A percentile compares a stretch with the other conserved stretches of the same genome.
These are phyloP conservation scores for Russula olivacea DNA, from an alignment of 768 basidiomycete genomes.

Conservation along the genomic window DNA sequence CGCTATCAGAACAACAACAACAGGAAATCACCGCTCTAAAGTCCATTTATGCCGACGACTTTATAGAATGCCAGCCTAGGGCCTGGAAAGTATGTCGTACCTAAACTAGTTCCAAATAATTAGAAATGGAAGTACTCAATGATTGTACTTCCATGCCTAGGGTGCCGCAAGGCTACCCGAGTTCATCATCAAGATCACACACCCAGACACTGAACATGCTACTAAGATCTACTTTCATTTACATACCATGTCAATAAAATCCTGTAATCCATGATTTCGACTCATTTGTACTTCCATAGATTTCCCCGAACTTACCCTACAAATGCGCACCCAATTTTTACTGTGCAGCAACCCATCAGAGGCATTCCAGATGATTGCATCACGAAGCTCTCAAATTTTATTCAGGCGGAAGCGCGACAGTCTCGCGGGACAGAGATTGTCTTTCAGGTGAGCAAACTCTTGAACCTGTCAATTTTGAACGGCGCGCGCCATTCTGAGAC, in stretches of 20 bases:
- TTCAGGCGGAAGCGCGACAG: slow-evolving; percentile 62
- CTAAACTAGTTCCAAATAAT: background rate
- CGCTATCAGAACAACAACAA: slow-evolving; percentile 56
- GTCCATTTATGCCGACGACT: slow-evolving; percentile 77
- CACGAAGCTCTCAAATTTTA: slow-evolving; percentile 48
- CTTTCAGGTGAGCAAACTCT: slow-evolving; percentile 53
- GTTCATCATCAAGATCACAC: slow-evolving; percentile 66
- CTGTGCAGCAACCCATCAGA: slow-evolving; percentile 56
- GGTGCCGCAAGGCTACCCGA: slow-evolving; percentile 64
- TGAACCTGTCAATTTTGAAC: background rate
- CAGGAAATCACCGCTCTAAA: slow-evolving; percentile 72
- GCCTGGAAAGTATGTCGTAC: slow-evolving; percentile 66
- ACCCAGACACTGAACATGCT: slow-evolving; percentile 53
- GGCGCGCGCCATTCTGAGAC: background rate
- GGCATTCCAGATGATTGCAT: slow-evolving; percentile 57
- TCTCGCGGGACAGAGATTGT: slow-evolving; percentile 69
- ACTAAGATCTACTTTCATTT: slow-evolving; percentile 59
- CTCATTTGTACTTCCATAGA: slow-evolving; percentile 34
- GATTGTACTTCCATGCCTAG: slow-evolving; percentile 33
- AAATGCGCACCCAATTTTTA: slow-evolving; percentile 61
- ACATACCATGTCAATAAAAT: slow-evolving; percentile 56
- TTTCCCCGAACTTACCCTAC: slow-evolving; percentile 81
- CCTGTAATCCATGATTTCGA: background rate
- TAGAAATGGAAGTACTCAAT: slow-evolving; percentile 12
- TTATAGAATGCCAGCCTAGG: slow-evolving; percentile 64